A percentile compares a stretch with the other conserved stretches of the same genome.
phyloP scores from a whole-genome alignment of 2,329 filamentous ascomycete species.

The Xylaria digitata region DNA sequence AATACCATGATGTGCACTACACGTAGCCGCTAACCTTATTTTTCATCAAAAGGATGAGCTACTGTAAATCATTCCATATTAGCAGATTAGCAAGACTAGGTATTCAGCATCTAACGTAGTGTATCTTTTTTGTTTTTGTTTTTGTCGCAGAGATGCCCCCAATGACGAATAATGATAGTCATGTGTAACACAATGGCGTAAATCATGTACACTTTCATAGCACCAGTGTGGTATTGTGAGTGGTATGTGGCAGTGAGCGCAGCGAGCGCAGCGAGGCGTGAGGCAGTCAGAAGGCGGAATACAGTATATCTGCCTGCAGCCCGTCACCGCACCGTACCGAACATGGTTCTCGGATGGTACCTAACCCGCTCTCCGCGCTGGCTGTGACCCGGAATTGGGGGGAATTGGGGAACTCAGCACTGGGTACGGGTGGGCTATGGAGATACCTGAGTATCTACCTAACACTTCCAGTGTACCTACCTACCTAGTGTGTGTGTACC shows the following conservation, averaged over 20 bases:
- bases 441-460: too few relatives aligned
- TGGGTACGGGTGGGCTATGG: too few relatives aligned
- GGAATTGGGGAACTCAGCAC: too few relatives aligned
- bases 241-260: conserved; percentile 22
- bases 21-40: background rate
- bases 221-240: background rate
- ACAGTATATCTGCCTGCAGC: conserved; percentile 4
- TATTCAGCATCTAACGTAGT: conserved; percentile 7
- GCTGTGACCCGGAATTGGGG: too few relatives aligned
- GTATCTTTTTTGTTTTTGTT: conserved; percentile 3
- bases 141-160: conserved; percentile 6
- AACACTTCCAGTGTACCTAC: too few relatives aligned
- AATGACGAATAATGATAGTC: conserved; percentile 23
- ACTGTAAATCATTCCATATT: background rate
- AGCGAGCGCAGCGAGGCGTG: conserved; percentile 3
- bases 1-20: background rate
- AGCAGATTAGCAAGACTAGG: background rate
- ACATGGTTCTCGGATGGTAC: conserved; percentile 23
- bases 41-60: background rate
- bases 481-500: too few relatives aligned
- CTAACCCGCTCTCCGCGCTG: conserved; percentile 6
- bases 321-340: conserved; percentile 25
- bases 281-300: conserved; percentile 32
- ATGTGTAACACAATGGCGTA: conserved; percentile 24
- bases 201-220: background rate